A percentile compares a stretch with the other conserved stretches of the same genome.
Conservation (phyloP, 106 monocot genomes). For the Apostasia ramifera region DNA sequence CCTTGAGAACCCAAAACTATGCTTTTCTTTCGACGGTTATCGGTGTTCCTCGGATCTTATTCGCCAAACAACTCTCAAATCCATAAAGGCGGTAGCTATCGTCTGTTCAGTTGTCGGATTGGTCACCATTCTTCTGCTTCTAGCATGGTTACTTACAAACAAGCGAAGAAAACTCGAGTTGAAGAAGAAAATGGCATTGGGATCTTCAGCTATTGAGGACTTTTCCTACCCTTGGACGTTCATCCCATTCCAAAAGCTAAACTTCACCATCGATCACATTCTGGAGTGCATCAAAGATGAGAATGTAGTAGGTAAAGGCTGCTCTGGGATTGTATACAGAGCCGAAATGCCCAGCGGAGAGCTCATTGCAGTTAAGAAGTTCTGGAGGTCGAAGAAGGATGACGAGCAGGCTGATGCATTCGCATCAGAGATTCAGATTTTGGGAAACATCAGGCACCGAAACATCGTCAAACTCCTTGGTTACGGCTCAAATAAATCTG, state of each 20-base stretch:
- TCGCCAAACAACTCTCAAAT: slow-evolving; percentile 30
- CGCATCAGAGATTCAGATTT: slow-evolving; percentile 54
- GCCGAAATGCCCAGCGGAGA: slow-evolving; percentile 77
- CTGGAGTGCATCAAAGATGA: slow-evolving; percentile 50
- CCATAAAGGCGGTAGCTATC: slow-evolving; percentile 34
- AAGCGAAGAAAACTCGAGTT: slow-evolving; percentile 24
- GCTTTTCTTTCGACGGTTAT: slow-evolving; percentile 48
- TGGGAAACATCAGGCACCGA: slow-evolving; percentile 65
- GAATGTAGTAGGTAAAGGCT: slow-evolving; percentile 64
- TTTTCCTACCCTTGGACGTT: slow-evolving; percentile 70
- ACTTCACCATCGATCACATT: slow-evolving; percentile 50
- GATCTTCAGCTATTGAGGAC: slow-evolving; percentile 39
- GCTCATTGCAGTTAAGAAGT: slow-evolving; percentile 60
- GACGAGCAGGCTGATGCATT: slow-evolving; percentile 42
- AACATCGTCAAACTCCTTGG: slow-evolving; percentile 70
- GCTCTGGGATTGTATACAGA: slow-evolving; percentile 62
- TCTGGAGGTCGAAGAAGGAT: slow-evolving; percentile 47
- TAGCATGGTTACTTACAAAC: slow-evolving; percentile 49
- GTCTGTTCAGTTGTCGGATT: slow-evolving; percentile 37
- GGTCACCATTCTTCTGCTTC: slow-evolving; percentile 19
- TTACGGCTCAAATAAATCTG: slow-evolving; percentile 52
- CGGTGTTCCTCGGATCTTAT: slow-evolving; percentile 50
- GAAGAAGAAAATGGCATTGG: slow-evolving; percentile 22
- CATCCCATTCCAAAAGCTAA: slow-evolving; percentile 63
- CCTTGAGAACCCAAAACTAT: slow-evolving; percentile 38